Conservation (phyloP, 129 eudicot species). For the Arctium minus region DNA sequence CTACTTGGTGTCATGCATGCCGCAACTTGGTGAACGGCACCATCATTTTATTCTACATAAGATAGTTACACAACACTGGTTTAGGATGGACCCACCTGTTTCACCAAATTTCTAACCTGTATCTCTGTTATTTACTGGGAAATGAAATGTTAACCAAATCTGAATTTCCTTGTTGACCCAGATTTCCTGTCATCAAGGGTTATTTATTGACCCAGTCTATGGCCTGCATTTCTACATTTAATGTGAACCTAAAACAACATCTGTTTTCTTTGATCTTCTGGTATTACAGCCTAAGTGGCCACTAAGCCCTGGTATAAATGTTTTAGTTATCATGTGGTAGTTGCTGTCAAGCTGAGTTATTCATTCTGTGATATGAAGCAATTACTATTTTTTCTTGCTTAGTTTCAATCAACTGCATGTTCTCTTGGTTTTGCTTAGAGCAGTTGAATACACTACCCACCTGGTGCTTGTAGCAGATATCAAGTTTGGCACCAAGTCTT, state of each 20-base stretch:
- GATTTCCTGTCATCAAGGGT: background rate
- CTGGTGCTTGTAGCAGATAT: background rate
- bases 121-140: constrained; percentile 15
- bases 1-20: background rate
- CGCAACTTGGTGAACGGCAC: background rate
- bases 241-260: background rate
- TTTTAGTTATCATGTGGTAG: background rate
- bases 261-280: background rate
- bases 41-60: background rate
- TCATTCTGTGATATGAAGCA: background rate
- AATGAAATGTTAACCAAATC: constrained; percentile 7
- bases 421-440: background rate
- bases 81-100: constrained; percentile 4
- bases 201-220: background rate
- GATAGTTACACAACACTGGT: background rate
- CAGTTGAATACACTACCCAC: background rate
- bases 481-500: background rate
- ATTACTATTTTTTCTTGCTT: background rate
- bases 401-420: background rate
- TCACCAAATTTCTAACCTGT: constrained; percentile 8
- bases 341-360: background rate
- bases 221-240: constrained; percentile 1
- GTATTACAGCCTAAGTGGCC: background rate
- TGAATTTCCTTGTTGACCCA: background rate
- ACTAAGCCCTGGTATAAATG: background rate